Base-by-base conservation (phyloP, 805 yeast genomes). In the Danielia oregonensis region DNA sequence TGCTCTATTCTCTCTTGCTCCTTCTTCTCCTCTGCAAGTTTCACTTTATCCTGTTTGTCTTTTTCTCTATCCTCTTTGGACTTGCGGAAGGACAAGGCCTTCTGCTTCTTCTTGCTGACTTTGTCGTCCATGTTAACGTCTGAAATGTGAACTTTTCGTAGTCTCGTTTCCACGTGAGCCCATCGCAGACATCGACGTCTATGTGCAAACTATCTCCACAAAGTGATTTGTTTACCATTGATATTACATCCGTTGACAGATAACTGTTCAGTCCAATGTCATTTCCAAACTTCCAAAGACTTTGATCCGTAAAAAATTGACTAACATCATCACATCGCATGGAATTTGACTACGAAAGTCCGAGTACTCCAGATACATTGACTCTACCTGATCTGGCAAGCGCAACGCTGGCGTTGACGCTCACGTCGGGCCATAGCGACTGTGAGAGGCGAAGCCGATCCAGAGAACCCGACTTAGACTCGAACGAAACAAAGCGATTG, bases 61-160 rank as follows among this genome's bases (percentile, higher is more conserved):
- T 52, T 55, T 27, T 60, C 61, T 48, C 67, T 52, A 40, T 62
- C 66, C 38, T 65, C 68, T 48, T 66, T 65, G 53, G 48, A 59
- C 51, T 53, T 59, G 34, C 75, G 65, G 57, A 79, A 80, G 49
- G 74, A 76, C 27, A 78, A 67, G 8, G 84, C 82, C 52, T 80
- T 80, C 36, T 65, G 65, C 55, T 81, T 79, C 49, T 78, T 80
- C 64, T 79, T 80, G n/a, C 82, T 75, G 17, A 79, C 61, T 52
- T 77, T 78, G 30, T 48, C 34, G 40, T 36, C 18, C 48, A 45
- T 47, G 12, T 14, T 30, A 15, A 15, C 15, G 19, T 25, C 15
- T 13, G 14, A 10, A 19, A 4, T 11, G 24, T 14, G 25, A 18
- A 13, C 31, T 24, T 24, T 24, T n/a, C n/a, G n/a, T n/a, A n/a